Conservation (phyloP, 768 basidiomycete genomes). For the Leccinum arenicola region DNA sequence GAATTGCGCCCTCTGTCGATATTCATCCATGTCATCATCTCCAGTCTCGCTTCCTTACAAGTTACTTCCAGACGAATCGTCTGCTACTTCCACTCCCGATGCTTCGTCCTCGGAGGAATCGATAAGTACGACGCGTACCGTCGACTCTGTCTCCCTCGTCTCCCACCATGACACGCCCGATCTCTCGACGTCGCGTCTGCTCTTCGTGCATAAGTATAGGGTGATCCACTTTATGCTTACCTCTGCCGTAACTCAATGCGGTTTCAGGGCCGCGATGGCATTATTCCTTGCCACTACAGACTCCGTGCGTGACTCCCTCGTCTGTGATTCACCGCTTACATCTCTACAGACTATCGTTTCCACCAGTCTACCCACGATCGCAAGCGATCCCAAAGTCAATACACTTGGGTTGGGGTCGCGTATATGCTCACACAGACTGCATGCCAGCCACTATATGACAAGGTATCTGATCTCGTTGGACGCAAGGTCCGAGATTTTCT, state of each 20-base stretch:
- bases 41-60: slow-evolving; percentile 9
- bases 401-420: slow-evolving; percentile 83
- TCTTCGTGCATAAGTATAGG: slow-evolving; percentile 61
- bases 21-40: slow-evolving; percentile 17
- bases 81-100: slow-evolving; percentile 6
- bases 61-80: slow-evolving; percentile 1
- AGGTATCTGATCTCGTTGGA: slow-evolving; percentile 75
- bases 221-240: slow-evolving; percentile 34
- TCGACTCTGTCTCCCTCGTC: slow-evolving; percentile 25
- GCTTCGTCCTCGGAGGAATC: slow-evolving; percentile 21
- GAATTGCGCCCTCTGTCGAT: slow-evolving; percentile 3
- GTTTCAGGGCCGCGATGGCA: slow-evolving; percentile 66
- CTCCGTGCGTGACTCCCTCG: slow-evolving; percentile 48
- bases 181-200: slow-evolving; percentile 55
- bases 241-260: slow-evolving; percentile 11
- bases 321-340: slow-evolving; percentile 5
- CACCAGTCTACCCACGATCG: slow-evolving; percentile 79
- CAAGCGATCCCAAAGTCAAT: slow-evolving; percentile 66
- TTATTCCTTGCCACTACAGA: slow-evolving; percentile 87
- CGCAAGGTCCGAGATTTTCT: slow-evolving; percentile 55
- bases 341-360: slow-evolving; percentile 64
- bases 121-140: slow-evolving; percentile 11
- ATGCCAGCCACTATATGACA: slow-evolving; percentile 80
- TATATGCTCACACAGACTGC: slow-evolving; percentile 88
- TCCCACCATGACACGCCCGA: slow-evolving; percentile 19